A percentile compares a stretch with the other conserved stretches of the same genome.
Conservation (phyloP, 2,329 filamentous ascomycete species). For the Sarocladiaceae sp. region DNA sequence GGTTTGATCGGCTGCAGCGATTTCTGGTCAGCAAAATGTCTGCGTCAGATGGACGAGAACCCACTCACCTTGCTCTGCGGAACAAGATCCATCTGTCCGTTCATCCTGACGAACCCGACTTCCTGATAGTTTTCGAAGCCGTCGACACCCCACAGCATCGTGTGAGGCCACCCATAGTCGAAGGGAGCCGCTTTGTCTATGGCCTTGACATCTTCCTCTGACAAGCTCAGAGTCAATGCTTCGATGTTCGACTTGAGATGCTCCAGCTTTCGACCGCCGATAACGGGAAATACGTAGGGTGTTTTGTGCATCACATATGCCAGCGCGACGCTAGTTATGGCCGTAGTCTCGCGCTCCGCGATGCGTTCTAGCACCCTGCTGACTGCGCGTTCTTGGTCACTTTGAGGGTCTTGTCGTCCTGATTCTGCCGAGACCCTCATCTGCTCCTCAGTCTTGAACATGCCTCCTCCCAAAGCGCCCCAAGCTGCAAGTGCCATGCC, state of each 20-base stretch:
- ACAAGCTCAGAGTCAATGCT: constrained; percentile 55
- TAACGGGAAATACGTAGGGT: constrained; percentile 66
- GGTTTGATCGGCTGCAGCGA: constrained; percentile 33
- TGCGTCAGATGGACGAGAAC: background rate
- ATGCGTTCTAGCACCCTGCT: constrained; percentile 44
- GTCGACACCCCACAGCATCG: constrained; percentile 44
- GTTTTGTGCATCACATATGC: constrained; percentile 70
- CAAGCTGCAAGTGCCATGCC: constrained; percentile 52
- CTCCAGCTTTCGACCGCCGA: constrained; percentile 62
- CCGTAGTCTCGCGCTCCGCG: constrained; percentile 34
- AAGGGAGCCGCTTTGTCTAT: constrained; percentile 59
- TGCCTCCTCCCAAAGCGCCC: constrained; percentile 48
- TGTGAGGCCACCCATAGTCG: constrained; percentile 60
- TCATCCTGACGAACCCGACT: constrained; percentile 39
- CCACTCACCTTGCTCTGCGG: constrained; percentile 28
- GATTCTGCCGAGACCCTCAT: constrained; percentile 20
- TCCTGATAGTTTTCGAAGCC: constrained; percentile 31
- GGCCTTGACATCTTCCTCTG: constrained; percentile 54
- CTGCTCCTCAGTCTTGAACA: constrained; percentile 35
- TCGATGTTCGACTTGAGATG: constrained; percentile 66
- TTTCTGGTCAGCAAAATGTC: constrained; percentile 11
- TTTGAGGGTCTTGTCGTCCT: constrained; percentile 33
- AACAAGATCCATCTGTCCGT: constrained; percentile 46
- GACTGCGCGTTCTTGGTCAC: constrained; percentile 46
- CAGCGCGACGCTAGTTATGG: constrained; percentile 49